Evolutionary conservation across 306 rosid genomes (phyloP), one percentile per base, ranked within the genome.

Genomic region (Abrus precatorius): DNA sequence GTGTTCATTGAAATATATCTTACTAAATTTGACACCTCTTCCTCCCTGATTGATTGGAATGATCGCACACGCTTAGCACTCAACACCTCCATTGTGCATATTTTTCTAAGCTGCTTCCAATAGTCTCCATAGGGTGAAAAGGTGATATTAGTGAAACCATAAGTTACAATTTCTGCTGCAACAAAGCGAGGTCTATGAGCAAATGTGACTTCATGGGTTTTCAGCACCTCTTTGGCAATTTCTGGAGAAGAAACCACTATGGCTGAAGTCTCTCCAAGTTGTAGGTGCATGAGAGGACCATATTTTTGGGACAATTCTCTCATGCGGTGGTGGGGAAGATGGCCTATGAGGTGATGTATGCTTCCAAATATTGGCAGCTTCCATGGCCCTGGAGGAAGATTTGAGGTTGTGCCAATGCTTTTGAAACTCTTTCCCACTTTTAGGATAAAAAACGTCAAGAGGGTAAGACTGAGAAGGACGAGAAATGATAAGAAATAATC

Each of bases 231-330:
- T 36, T 70, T 52, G 27, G 87, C 85, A 13, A 78, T 49, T 74
- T 80, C 68, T 14, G 85, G 81, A n/a, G 87, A 85, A 41, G 85
- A 85, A 29, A 85, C 30, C 5, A 82, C 67, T 3, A 74, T 40
- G 45, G 20, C 34, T 36, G 72, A 74, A 5, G 60, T 50, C 14
- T 79, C 81, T 13, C 87, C 87, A 14, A 86, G 62, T 49, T 76
- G 50, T 5, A 76, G 63, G 72, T 76, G 72, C 80, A 62, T 76
- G 28, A 76, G 48, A 27, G 71, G 81, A 2, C 87, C 89, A 77
- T 83, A 41, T 47, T 77, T 80, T 49, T 68, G 20, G 20, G 20
- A 20, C 20, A 20, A 20, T 20, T 20, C 20, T 20, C 20, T 20
- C 20, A 20, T 20, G 20, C 20, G 20, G 20, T 20, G 20, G 20